Evolutionary conservation across 192 early-diverging fungal genomes (phyloP), one percentile per base, ranked within the genome.

Genomic region (Gorgonomyces haynaldii): DNA sequence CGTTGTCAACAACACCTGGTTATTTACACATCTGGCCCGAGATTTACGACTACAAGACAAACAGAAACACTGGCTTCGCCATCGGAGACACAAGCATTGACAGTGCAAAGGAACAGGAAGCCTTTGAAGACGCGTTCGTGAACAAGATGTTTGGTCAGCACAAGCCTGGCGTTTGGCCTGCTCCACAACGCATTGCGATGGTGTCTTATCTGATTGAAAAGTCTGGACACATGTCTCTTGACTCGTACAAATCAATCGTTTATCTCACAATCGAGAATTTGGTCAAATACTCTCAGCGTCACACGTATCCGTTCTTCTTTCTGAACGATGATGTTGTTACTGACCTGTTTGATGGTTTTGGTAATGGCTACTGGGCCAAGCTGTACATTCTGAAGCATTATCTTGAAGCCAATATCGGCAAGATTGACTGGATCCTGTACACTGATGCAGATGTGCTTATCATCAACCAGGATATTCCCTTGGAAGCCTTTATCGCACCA

Each of bases 321-420:
- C 25, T 23, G 23, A 43, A 43, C 26, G 29, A 43, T 1, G n/a
- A 43, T 43, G 29, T 43, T 23, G 42, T 43, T 23, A 27, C 25
- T 43, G 29, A 23, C 2, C 15, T 15, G 7, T 28, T 27, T 2
- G 29, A 43, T 8, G 42, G 25, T 10, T n/a, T n/a, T n/a, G n/a
- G n/a, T n/a, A n/a, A n/a, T n/a, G 42, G 25, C 6, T 43, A 43
- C 16, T 43, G 42, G 42, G 42, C 25, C 6, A 43, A 43, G n/a
- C 25, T 43, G 42, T 23, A 43, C 29, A 27, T 43, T 23, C 15
- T 43, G 2, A 27, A 43, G 17, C 17, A 43, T 43, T 43, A 43
- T 28, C 5, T 43, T 10, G n/a, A n/a, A n/a, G n/a, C n/a, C n/a
- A 43, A 43, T 8, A 28, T 15, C 3, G 42, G 42, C 0, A n/a